A percentile compares a stretch with the other conserved stretches of the same genome.
phyloP scores from a whole-genome alignment of 768 basidiomycete species.

The Trametes cingulata region DNA sequence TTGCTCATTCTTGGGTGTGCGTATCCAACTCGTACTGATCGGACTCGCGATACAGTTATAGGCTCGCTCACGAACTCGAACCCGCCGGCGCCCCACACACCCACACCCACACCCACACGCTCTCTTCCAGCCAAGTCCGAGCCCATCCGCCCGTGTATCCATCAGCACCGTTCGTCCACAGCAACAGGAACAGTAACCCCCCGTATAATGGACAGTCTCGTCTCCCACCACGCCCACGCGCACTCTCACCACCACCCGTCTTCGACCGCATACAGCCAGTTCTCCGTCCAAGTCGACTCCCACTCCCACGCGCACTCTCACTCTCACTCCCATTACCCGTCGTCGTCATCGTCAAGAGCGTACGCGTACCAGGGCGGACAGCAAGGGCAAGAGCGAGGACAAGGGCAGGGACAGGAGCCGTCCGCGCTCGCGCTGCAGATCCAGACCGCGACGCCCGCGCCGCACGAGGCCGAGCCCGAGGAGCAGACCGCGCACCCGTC shows the following conservation, averaged over 20 bases:
- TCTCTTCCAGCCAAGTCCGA: neutral
- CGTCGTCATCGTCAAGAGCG: neutral
- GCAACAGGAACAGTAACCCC: no score
- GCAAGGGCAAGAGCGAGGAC: no score
- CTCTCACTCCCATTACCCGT: neutral
- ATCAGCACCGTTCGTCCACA: neutral
- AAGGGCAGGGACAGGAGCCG: neutral
- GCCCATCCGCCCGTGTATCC: neutral
- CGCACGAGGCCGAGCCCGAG: constrained; percentile 31
- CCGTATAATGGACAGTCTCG: constrained; percentile 22
- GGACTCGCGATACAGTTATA: neutral
- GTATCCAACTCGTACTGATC: no score
- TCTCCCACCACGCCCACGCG: constrained; percentile 17
- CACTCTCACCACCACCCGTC: neutral
- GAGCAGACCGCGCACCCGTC: constrained; percentile 35
- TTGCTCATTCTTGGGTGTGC: no score
- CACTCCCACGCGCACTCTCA: neutral
- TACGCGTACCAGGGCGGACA: neutral
- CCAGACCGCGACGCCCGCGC: constrained; percentile 24
- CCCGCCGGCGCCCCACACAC: no score
- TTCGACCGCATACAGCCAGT: neutral
- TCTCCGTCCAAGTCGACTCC: constrained; percentile 4
- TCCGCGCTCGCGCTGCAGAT: constrained; percentile 26
- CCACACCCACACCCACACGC: neutral
- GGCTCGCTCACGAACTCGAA: neutral